Evolutionary conservation across 371 early-diverging fungal species (phyloP).

Genomic region (Mortierella sp.): DNA sequence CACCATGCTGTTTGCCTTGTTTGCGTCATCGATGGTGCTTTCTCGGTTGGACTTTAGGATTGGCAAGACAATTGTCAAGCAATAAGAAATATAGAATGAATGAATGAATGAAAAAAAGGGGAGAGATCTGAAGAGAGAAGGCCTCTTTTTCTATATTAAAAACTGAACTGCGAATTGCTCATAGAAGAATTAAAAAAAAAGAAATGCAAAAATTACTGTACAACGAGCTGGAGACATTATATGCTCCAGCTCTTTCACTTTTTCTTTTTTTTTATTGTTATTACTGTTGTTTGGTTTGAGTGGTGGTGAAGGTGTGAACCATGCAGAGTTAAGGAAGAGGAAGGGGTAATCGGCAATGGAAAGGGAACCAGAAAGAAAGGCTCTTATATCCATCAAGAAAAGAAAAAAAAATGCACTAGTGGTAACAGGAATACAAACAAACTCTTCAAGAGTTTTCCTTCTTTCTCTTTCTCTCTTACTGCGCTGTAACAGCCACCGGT

Average conservation of each 20-base stretch:
- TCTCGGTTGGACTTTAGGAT: slow-evolving; percentile 44
- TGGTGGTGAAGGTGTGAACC: too few relatives aligned
- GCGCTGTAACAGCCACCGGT: slow-evolving; percentile 11
- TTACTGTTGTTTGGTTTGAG: too few relatives aligned
- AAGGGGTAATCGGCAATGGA: background rate
- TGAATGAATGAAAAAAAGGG: too few relatives aligned
- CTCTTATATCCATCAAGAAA: background rate
- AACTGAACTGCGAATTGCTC: too few relatives aligned
- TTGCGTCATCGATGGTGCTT: slow-evolving; percentile 36
- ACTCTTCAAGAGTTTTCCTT: background rate
- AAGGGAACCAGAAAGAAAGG: too few relatives aligned
- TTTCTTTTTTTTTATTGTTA: too few relatives aligned
- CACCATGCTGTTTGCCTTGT: slow-evolving; percentile 37
- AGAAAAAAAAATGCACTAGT: background rate
- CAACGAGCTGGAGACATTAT: too few relatives aligned
- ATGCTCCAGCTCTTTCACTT: too few relatives aligned
- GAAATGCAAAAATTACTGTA: too few relatives aligned
- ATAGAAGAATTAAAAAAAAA: too few relatives aligned
- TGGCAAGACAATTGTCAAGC: slow-evolving; percentile 29
- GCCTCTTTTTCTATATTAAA: too few relatives aligned
- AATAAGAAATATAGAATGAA: slow-evolving; percentile 3
- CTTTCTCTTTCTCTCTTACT: slow-evolving; percentile 8
- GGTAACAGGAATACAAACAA: background rate
- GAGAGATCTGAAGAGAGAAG: too few relatives aligned
- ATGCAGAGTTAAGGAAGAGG: background rate